Base-by-base conservation (phyloP, 2,329 filamentous ascomycete genomes). In the Graphium sp. region DNA sequence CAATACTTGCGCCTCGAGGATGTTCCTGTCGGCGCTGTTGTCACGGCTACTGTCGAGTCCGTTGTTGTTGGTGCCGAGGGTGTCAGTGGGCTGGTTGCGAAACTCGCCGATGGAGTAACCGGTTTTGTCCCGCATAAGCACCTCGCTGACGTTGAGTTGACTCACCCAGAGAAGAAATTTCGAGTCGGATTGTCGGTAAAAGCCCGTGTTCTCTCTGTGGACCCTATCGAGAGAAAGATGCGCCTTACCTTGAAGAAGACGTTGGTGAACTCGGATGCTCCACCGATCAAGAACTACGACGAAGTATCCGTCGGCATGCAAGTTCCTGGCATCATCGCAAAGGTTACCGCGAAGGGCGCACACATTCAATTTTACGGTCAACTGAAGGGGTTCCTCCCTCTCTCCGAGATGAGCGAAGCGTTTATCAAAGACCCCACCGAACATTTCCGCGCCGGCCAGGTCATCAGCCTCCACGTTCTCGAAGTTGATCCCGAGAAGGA, bases 371-470 rank as follows among this genome's bases (percentile, higher is more conserved):
- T 95, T 52, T 98, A 91, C 43, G 83, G 83, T 12, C 55, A 62
- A 7, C 61, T 98, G 13, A 71, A 73, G 38, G 91, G 79, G 7
- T 98, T 91, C 56, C 62, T 98, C 31, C 89, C 89, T 3, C 75
- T 92, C 1, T 81, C 81, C 2, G 87, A 98, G 52, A 98, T 98
- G 89, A 95, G 89, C 47, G 89, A 98, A 48, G 84, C 85, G 8
- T 94, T 78, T 45, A 94, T 98, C 43, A 70, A 78, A 39, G 80
- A 94, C 43, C 84, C 89, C 5, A 71, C 69, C 25, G 74, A 91
- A 43, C 85, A 95, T 52, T 98, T 98, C 58, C 74, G 77, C 20
- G 55, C 74, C 24, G 91, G 89, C 1, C 89, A 98, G 48, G 87
- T 92, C 2, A 77, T 98, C 38, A 91, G 73, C 42, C 80, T 94